Evolutionary conservation across 495 filamentous ascomycete species (phyloP).

Genomic region (Penicillium simplicissimum): DNA sequence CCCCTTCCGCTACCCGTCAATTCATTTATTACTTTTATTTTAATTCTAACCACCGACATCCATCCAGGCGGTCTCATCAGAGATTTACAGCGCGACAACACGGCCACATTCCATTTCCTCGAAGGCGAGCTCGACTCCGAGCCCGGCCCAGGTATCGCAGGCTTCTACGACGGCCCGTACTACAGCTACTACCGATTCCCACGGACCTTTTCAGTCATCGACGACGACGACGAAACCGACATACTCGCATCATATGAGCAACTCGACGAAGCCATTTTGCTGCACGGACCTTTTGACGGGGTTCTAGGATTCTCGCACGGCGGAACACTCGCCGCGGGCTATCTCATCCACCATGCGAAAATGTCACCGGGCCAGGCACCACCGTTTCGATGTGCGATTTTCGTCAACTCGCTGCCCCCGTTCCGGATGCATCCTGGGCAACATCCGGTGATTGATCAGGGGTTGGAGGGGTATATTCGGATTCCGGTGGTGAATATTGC

Average conservation of each 20-base stretch:
- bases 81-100: constrained; percentile 35
- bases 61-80: constrained; percentile 27
- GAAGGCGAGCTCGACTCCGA: constrained; percentile 38
- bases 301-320: constrained; percentile 44
- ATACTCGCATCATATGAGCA: constrained; percentile 31
- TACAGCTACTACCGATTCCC: constrained; percentile 41
- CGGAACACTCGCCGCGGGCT: constrained; percentile 34
- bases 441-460: constrained; percentile 25
- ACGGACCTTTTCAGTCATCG: constrained; percentile 23
- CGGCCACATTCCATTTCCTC: constrained; percentile 34
- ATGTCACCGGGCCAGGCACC: constrained; percentile 22
- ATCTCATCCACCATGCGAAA: constrained; percentile 37
- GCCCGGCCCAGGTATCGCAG: constrained; percentile 36
- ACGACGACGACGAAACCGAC: constrained; percentile 25
- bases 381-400: constrained; percentile 38
- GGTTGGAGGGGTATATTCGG: constrained; percentile 24
- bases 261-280: constrained; percentile 34
- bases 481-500: constrained; percentile 35
- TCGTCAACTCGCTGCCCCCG: constrained; percentile 37
- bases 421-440: constrained; percentile 32
- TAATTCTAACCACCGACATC: neutral
- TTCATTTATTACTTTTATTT: no score
- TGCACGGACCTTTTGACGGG: constrained; percentile 42
- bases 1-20: neutral
- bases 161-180: constrained; percentile 38